Evolutionary conservation across 805 yeast genomes (phyloP).

Genomic region (Pichia manshurica): DNA sequence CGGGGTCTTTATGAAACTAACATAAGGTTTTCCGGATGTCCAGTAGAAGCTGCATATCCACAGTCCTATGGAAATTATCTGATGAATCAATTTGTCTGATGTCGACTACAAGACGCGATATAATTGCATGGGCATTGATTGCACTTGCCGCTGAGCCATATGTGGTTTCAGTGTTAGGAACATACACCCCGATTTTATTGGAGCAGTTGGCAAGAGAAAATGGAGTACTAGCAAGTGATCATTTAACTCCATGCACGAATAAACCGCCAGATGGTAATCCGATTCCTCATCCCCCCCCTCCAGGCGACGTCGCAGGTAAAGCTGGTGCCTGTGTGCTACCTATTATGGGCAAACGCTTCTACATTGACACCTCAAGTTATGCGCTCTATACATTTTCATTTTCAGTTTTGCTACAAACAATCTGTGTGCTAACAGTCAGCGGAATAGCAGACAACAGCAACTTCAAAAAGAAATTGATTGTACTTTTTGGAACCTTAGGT

Average conservation of each 20-base stretch:
- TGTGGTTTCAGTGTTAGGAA: conserved; percentile 71
- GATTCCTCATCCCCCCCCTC: conserved; percentile 32
- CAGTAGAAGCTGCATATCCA: not conserved
- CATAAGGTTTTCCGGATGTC: no score
- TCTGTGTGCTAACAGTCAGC: conserved; percentile 64
- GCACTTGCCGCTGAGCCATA: conserved; percentile 66
- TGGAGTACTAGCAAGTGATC: conserved; percentile 60
- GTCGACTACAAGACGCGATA: conserved; percentile 9
- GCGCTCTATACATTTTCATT: conserved; percentile 69
- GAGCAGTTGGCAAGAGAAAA: conserved; percentile 70
- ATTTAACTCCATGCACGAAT: conserved; percentile 44
- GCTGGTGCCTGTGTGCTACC: conserved; percentile 31
- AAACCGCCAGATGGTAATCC: conserved; percentile 23
- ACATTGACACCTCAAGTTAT: conserved; percentile 66
- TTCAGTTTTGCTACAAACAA: conserved; percentile 66
- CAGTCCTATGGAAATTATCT: no score
- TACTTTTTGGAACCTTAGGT: conserved; percentile 56
- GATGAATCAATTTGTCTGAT: not conserved
- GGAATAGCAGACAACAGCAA: conserved; percentile 66
- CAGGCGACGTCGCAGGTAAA: conserved; percentile 11
- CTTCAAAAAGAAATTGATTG: conserved; percentile 50
- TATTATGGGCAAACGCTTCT: conserved; percentile 28
- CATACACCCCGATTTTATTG: conserved; percentile 66
- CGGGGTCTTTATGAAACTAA: no score
- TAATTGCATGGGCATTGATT: conserved; percentile 17